Evolutionary conservation across 2,329 filamentous ascomycete genomes (phyloP).

Genomic region (Sphaerulina musiva): DNA sequence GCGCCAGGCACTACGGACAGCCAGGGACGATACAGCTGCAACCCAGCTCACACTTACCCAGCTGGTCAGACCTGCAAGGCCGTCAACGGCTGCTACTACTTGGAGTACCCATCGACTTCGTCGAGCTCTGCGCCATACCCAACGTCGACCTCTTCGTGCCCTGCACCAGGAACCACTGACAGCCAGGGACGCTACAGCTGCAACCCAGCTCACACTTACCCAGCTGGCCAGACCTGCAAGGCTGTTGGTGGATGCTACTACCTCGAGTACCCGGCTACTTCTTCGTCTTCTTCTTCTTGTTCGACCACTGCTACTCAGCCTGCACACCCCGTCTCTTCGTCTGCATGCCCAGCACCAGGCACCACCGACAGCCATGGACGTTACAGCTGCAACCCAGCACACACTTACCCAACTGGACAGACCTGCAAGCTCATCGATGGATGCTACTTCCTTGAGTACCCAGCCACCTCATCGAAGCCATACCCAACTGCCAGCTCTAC

Average conservation of each 20-base stretch:
- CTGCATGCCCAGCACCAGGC: background rate
- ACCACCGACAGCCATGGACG: background rate
- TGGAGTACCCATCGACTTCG: background rate
- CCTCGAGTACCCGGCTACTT: conserved; percentile 11
- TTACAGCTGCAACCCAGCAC: conserved; percentile 17
- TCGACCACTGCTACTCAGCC: background rate
- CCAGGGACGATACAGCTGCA: conserved; percentile 7
- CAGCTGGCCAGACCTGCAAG: conserved; percentile 16
- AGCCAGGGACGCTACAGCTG: conserved; percentile 7
- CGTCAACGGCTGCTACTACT: background rate
- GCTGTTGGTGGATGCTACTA: conserved; percentile 13
- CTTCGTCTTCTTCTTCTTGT: background rate
- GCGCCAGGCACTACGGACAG: conserved; percentile 1
- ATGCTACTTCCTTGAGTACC: conserved; percentile 12
- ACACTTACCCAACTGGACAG: conserved; percentile 17
- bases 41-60: conserved; percentile 9
- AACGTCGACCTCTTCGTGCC: background rate
- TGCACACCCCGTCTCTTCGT: background rate
- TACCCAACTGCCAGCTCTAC: background rate
- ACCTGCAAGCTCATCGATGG: conserved; percentile 15
- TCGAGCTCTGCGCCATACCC: background rate
- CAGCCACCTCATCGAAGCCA: background rate
- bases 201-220: conserved; percentile 18
- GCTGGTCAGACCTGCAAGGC: conserved; percentile 2
- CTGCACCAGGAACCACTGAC: conserved; percentile 4